phyloP scores from a whole-genome alignment of 2,329 filamentous ascomycete species.

The Fonsecaea monophora region DNA sequence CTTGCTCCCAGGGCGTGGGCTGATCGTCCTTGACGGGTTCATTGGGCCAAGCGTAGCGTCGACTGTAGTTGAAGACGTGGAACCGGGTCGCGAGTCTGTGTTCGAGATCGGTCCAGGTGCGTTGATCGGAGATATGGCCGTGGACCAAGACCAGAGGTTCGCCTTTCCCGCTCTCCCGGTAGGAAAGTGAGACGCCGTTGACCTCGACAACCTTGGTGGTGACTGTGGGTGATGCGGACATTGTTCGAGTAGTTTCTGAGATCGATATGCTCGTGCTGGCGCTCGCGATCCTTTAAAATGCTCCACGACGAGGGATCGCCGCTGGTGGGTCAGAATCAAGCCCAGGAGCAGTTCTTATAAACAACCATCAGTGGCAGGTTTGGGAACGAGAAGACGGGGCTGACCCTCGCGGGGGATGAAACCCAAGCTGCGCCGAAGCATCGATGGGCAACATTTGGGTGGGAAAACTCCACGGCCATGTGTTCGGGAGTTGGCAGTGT shows the following conservation, averaged over 20 bases:
- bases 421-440: not conserved
- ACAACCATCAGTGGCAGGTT: not conserved
- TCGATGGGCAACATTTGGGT: not conserved
- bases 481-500: not conserved
- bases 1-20: slow-evolving; percentile 20
- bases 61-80: slow-evolving; percentile 30
- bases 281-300: not conserved
- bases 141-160: slow-evolving; percentile 31
- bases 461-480: not conserved
- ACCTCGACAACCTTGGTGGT: slow-evolving; percentile 11
- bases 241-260: not conserved
- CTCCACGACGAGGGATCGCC: not conserved
- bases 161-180: slow-evolving; percentile 24
- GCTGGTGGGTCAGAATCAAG: not conserved
- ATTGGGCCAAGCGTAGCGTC: slow-evolving; percentile 30
- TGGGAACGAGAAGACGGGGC: not conserved
- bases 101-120: slow-evolving; percentile 25
- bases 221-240: slow-evolving; percentile 4
- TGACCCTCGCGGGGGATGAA: not conserved
- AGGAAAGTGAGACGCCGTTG: slow-evolving; percentile 25
- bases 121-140: slow-evolving; percentile 29
- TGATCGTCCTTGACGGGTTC: slow-evolving; percentile 24
- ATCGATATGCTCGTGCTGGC: not conserved
- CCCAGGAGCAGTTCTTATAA: not conserved
- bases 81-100: slow-evolving; percentile 19